Evolutionary conservation across 129 eudicot genomes (phyloP).

Genomic region (Chrysanthemum lavandulifolium): DNA sequence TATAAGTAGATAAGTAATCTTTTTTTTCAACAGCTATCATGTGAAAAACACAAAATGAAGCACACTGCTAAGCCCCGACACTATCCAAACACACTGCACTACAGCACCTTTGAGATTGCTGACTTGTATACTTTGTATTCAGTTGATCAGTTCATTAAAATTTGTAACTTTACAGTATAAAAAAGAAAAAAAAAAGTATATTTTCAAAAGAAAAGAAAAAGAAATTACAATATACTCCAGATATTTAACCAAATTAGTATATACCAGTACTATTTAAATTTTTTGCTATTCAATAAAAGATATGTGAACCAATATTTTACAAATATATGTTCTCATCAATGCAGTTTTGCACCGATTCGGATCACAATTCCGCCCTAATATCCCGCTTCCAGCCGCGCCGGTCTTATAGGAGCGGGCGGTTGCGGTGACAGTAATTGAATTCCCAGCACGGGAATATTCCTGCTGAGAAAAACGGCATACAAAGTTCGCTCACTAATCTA

Average conservation of each 20-base stretch:
- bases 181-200: background rate
- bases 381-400: background rate
- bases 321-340: constrained; percentile 24
- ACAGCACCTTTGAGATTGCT: background rate
- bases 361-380: constrained; percentile 11
- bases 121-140: background rate
- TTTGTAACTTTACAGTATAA: background rate
- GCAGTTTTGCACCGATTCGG: constrained; percentile 28
- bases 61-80: background rate
- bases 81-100: background rate
- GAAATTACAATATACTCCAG: constrained; percentile 23
- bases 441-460: constrained; percentile 26
- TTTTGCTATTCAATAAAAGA: constrained; percentile 13
- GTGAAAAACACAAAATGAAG: too few species aligned
- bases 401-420: constrained; percentile 15
- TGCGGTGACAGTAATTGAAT: constrained; percentile 9
- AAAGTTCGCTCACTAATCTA: constrained; percentile 77
- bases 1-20: too few species aligned
- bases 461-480: constrained; percentile 60
- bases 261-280: background rate
- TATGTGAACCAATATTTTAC: constrained; percentile 26
- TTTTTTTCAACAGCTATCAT: too few species aligned
- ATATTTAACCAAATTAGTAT: constrained; percentile 16
- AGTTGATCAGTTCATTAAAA: background rate
- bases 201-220: background rate